Conservation (phyloP, 169 alveolate genomes). For the Eimeria mitis region DNA sequence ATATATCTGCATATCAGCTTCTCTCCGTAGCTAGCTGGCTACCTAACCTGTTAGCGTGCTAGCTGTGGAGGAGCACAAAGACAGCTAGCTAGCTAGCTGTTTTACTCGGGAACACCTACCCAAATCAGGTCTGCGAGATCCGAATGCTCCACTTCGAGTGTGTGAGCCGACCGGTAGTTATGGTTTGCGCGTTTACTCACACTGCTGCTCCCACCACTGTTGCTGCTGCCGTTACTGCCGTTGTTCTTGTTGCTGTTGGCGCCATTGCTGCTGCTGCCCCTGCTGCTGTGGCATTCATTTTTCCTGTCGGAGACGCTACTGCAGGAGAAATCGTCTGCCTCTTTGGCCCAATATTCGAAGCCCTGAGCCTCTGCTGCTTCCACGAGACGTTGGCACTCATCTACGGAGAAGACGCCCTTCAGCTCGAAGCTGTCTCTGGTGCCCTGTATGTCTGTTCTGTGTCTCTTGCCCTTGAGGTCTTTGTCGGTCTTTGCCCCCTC, state of each 20-base stretch:
- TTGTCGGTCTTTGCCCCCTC: not conserved
- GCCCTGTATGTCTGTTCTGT: not conserved
- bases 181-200: slow-evolving; percentile 22
- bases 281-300: not conserved
- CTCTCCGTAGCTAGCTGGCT: not conserved
- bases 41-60: no score
- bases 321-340: not conserved
- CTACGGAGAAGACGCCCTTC: slow-evolving; percentile 35
- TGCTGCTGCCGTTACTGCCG: not conserved
- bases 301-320: not conserved
- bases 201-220: not conserved
- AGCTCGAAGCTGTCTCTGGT: slow-evolving; percentile 66
- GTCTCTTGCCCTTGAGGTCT: not conserved
- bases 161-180: slow-evolving; percentile 66
- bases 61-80: no score
- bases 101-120: slow-evolving; percentile 15
- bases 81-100: not conserved
- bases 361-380: slow-evolving; percentile 45
- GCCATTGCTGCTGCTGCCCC: not conserved
- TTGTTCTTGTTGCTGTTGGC: not conserved
- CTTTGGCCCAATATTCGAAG: slow-evolving; percentile 71
- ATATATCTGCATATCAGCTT: not conserved
- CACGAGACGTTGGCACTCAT: slow-evolving; percentile 70
- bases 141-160: slow-evolving; percentile 69
- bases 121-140: slow-evolving; percentile 71